These are phyloP conservation scores for Alternaria ethzedia DNA, from an alignment of 2,329 filamentous ascomycete species.

Conservation along the genomic window DNA sequence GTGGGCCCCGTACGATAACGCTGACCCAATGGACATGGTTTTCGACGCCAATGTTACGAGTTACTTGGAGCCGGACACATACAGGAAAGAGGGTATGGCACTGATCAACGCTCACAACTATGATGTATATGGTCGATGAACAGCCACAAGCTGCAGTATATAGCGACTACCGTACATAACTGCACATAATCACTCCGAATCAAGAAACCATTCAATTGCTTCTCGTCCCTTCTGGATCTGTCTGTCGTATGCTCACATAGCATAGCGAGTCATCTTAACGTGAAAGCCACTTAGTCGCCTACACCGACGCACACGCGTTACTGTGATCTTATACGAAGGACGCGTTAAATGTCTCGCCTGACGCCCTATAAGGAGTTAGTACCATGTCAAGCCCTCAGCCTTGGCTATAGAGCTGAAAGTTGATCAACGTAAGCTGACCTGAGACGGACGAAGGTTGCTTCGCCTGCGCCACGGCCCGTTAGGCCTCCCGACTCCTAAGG, in stretches of 20 bases:
- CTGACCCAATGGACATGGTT: constrained; percentile 50
- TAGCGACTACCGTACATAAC: background rate
- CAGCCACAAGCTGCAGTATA: background rate
- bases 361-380: background rate
- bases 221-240: background rate
- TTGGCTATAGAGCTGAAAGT: background rate
- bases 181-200: background rate
- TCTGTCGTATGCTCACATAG: background rate
- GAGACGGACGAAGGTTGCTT: background rate
- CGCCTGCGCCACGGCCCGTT: background rate
- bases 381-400: background rate
- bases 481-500: background rate
- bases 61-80: constrained; percentile 53
- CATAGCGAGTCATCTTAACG: background rate
- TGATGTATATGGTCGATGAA: constrained; percentile 12
- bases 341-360: background rate
- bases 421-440: background rate
- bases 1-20: constrained; percentile 52
- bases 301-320: background rate
- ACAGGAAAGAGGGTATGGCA: constrained; percentile 52
- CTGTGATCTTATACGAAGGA: background rate
- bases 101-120: constrained; percentile 47
- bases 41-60: constrained; percentile 55
- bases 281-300: background rate
- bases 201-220: background rate